phyloP scores from a whole-genome alignment of 176 grass and related monocot genomes.

The Dendrocalamus sinicus region DNA sequence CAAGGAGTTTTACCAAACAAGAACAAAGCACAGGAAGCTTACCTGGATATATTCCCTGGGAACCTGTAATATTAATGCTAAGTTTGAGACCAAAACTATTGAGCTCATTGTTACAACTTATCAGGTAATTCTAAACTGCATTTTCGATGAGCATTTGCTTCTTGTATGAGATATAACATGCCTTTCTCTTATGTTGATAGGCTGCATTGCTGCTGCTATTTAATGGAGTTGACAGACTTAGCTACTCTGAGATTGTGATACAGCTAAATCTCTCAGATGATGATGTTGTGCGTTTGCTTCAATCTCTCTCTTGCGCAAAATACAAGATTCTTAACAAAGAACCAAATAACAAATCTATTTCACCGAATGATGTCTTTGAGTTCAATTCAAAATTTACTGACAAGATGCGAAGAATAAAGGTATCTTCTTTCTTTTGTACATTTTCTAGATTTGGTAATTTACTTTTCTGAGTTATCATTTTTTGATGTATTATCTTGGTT shows the following conservation, averaged over 20 bases:
- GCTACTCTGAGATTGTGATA: conserved; percentile 72
- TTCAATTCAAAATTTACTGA: conserved; percentile 89
- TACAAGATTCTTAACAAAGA: conserved; percentile 75
- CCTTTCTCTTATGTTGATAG: conserved; percentile 14
- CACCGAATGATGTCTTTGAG: conserved; percentile 62
- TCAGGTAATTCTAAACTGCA: conserved; percentile 49
- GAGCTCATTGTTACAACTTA: conserved; percentile 81
- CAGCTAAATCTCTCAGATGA: conserved; percentile 76
- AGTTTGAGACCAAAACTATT: conserved; percentile 62
- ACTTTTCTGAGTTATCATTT: background rate
- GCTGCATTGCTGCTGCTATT: conserved; percentile 68
- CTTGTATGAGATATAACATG: conserved; percentile 30
- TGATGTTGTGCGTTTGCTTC: conserved; percentile 72
- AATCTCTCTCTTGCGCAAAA: conserved; percentile 72
- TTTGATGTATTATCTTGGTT: background rate
- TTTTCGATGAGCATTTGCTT: background rate
- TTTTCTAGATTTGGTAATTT: background rate
- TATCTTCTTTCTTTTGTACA: background rate
- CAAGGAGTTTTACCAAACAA: conserved; percentile 81
- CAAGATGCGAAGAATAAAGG: conserved; percentile 85
- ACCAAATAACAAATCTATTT: conserved; percentile 64
- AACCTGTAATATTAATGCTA: conserved; percentile 64
- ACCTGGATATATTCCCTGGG: conserved; percentile 79
- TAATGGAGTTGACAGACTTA: conserved; percentile 53
- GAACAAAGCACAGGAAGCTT: conserved; percentile 76